Evolutionary conservation across 2,329 filamentous ascomycete species (phyloP), one percentile per base, ranked within the genome.

Genomic region (Colletotrichum sidae): DNA sequence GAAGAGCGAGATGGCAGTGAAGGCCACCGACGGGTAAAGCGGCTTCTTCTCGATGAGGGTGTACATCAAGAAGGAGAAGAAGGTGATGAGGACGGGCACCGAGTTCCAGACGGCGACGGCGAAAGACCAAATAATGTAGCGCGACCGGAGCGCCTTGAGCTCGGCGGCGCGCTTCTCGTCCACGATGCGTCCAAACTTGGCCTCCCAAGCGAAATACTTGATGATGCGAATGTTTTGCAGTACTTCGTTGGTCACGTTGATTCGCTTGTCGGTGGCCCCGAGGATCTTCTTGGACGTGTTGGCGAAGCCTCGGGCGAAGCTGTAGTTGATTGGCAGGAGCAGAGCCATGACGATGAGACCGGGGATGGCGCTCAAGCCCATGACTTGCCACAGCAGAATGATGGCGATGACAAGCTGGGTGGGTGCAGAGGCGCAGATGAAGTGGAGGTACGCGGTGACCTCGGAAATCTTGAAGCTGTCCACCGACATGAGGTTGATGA

Each of bases 401-500:
- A 98, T 84, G 6, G 94, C 92, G 50, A 97, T 87, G 50, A 92
- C 80, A 44, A 99, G 86, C 78, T 98, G 94, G 0, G 96, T 92
- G 0, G 96, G 96, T 2, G 95, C 94, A 67, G 92, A 90, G 0
- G 94, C 95, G 83, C 95, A 92, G n/a, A 99, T 83, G 78, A 97
- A 99, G 78, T 99, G 96, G 38, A 99, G 83, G 76, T 99, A 99
- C 0, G 95, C 92, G 42, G 93, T 96, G 65, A 97, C 90, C 75
- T 99, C 96, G 68, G 93, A 92, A 60, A 99, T 93, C 80, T 99
- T 99, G 88, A 98, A 98, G 52, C 95, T 97, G 81, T 99, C 96
- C 45, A 99, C 96, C 10, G 96, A 96, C 96, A 99, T 99, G 70
- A 99, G 84, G 77, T 98, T 99, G 82, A 99, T 99, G 73, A 99